Conservation (phyloP, 371 early-diverging fungal species). For the Mortierella sp. region DNA sequence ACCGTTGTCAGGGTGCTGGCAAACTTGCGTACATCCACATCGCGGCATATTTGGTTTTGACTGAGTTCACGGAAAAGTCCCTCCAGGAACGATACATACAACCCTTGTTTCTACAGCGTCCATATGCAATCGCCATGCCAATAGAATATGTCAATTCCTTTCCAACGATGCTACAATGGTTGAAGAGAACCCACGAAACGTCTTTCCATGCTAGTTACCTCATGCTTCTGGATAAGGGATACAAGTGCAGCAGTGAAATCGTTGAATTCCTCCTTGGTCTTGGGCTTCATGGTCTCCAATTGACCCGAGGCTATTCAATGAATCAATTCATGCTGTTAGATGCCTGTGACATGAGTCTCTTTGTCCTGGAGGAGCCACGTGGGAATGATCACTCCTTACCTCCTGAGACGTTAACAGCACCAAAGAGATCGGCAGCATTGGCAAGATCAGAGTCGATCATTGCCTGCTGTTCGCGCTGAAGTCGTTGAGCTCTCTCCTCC, state of each 20-base stretch:
- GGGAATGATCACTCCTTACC: no score
- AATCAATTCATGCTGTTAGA: background rate
- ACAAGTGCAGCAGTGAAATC: constrained; percentile 76
- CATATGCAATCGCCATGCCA: background rate
- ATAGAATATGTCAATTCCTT: background rate
- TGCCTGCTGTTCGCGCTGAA: constrained; percentile 71
- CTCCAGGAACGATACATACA: constrained; percentile 80
- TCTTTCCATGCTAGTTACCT: constrained; percentile 57
- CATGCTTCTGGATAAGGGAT: constrained; percentile 74
- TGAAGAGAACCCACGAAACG: background rate
- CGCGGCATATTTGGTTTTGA: constrained; percentile 78
- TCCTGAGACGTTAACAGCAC: constrained; percentile 68
- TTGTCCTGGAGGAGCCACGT: no score
- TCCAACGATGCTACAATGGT: background rate
- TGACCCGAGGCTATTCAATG: constrained; percentile 48
- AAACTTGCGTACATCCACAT: constrained; percentile 84
- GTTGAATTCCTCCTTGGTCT: constrained; percentile 86
- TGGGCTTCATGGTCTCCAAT: constrained; percentile 79
- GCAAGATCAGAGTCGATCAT: constrained; percentile 86
- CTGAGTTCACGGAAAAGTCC: constrained; percentile 81
- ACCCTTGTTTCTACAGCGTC: constrained; percentile 45
- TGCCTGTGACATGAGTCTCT: background rate
- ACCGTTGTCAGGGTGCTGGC: constrained; percentile 80
- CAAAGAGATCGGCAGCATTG: constrained; percentile 87
- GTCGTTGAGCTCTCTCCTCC: constrained; percentile 71